Evolutionary conservation across 441 rosid genomes (phyloP), one percentile per base, ranked within the genome.

Genomic region (Bruguiera hainesii): DNA sequence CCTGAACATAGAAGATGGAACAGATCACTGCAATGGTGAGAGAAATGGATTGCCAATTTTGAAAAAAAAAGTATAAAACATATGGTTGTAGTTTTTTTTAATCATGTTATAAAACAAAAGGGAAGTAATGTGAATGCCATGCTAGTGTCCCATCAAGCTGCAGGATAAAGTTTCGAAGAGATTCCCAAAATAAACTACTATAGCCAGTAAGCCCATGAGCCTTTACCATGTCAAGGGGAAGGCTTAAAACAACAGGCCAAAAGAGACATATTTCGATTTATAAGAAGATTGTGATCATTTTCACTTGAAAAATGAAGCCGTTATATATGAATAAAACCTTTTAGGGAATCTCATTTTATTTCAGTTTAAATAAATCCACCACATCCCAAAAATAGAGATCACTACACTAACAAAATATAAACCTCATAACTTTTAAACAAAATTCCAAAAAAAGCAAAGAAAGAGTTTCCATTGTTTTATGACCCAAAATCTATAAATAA

Each of bases 1-100:
- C 98, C 98, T 93, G 55, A 28, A 60, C 9, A 57, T 58, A 11
- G 7, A 37, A 59, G 26, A 50, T 29, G n/a, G 33, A 16, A 23
- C 18, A 25, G 37, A 21, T 42, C 23, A 57, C 26, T 30, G 6
- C 4, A 37, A 7, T 23, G 23, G 10, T 4, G n/a, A 23, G 1
- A 49, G 1, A 16, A 19, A 19, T 18, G 18, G 56, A 58, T 42
- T 13, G 15, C 48, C 48, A 42, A 42, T 11, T 42, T 42, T 18
- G 23, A 23, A 26, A 3, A 42, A 42, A 13, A 42, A 11, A 13
- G 16, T 13, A 11, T 3, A 42, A 3, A 42, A 13, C 48, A 42
- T 42, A 42, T 3, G 2, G 15, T 13, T 42, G 15, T 42, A 9
- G 11, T 3, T 2, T 42, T 13, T 42, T 42, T 42, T 11, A 42